phyloP scores from a whole-genome alignment of 176 grass and related monocot species.

The Alopecurus myosuroides region DNA sequence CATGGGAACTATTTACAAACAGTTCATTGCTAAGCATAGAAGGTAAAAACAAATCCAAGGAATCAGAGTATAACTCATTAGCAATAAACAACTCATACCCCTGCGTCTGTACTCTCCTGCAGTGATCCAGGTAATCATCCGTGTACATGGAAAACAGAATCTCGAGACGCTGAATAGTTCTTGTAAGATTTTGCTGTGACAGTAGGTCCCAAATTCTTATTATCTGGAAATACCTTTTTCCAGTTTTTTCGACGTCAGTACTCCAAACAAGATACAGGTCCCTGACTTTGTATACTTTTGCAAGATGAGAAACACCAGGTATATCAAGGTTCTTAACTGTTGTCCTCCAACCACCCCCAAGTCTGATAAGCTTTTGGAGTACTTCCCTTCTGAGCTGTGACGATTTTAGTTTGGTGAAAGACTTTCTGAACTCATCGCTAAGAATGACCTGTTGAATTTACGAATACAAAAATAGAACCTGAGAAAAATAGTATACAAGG shows the following conservation, averaged over 20 bases:
- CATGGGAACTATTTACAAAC: background rate
- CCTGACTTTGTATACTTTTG: conserved; percentile 40
- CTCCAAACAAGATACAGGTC: conserved; percentile 76
- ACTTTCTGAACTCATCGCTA: conserved; percentile 68
- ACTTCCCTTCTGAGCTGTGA: conserved; percentile 31
- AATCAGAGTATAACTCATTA: background rate
- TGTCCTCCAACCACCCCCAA: conserved; percentile 64
- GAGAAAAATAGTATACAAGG: background rate
- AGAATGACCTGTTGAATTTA: conserved; percentile 49
- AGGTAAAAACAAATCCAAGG: background rate
- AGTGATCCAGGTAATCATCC: conserved; percentile 50
- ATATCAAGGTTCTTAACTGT: conserved; percentile 11
- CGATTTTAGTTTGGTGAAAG: conserved; percentile 61
- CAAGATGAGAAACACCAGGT: conserved; percentile 32
- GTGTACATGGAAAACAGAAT: conserved; percentile 81
- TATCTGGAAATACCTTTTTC: conserved; percentile 46
- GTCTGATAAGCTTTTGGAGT: conserved; percentile 50
- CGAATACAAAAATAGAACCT: background rate
- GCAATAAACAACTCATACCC: conserved; percentile 37
- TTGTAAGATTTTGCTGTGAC: conserved; percentile 37
- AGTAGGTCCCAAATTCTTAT: conserved; percentile 72
- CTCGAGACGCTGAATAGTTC: conserved; percentile 45
- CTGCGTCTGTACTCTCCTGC: conserved; percentile 34
- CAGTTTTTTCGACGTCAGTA: conserved; percentile 47
- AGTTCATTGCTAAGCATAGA: background rate